Evolutionary conservation across 345 rosid species (phyloP), one percentile per base, ranked within the genome.

Genomic region (Boechera retrofracta): DNA sequence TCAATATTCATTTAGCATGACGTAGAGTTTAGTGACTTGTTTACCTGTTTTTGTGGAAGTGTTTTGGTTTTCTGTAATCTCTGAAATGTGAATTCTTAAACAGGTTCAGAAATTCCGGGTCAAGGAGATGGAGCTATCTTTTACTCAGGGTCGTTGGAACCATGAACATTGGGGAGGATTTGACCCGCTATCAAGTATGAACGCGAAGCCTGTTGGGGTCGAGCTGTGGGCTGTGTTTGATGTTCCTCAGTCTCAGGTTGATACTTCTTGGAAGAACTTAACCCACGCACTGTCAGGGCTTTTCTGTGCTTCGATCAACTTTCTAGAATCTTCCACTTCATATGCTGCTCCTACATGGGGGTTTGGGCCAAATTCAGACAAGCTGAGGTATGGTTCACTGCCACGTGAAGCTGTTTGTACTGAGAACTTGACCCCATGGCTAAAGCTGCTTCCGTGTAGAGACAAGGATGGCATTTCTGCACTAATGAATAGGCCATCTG

Each of bases 391-490:
- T 75, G 98, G 99, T 51, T 80, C 87, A 44, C 69, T 95, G 88
- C 99, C 99, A 4, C 97, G 98, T 62, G 99, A 95, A 83, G 97
- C 99, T 80, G 96, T 92, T 62, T 95, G 97, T 83, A 95, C 99
- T 4, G 99, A 95, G 87, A 95, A 95, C 73, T 84, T 95, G 74
- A 95, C 98, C 73, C 97, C 99, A 13, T 95, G 99, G 99, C 83
- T 95, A 75, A 95, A 92, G 89, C 84, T 95, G 52, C 98, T 92
- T 71, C 98, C 98, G 39, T 95, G 98, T 83, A 89, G 97, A 77
- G 99, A 92, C 77, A 95, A 89, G 82, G 88, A 91, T 47, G 98
- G 98, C 55, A 80, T 95, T 63, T 81, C 99, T 69, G 63, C 81
- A 3, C 86, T 95, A 67, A 80, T 92, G 91, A 91, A 95, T 77